Conservation (phyloP, 1,284 basidiomycete species). For the Crucibulum parvulum region DNA sequence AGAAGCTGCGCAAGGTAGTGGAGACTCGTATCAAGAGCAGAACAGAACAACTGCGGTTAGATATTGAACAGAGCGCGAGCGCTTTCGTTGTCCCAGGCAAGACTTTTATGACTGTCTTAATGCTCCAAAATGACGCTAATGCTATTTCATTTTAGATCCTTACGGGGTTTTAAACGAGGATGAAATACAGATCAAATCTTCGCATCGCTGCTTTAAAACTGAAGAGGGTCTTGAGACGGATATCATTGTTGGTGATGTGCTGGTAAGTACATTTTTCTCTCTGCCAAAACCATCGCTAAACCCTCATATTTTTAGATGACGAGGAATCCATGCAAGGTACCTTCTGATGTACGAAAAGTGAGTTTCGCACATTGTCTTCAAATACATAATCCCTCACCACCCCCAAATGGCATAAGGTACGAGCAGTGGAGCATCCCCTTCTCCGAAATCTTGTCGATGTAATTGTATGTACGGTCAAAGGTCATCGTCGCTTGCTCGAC, state of each 20-base stretch:
- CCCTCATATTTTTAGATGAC: constrained; percentile 19
- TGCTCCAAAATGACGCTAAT: not conserved
- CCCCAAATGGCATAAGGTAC: constrained; percentile 38
- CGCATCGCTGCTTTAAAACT: constrained; percentile 38
- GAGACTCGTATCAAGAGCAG: constrained; percentile 36
- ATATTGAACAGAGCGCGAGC: constrained; percentile 46
- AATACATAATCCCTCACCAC: not conserved
- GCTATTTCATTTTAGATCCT: constrained; percentile 38
- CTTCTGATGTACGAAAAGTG: constrained; percentile 58
- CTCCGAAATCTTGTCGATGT: constrained; percentile 49
- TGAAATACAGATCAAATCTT: constrained; percentile 52
- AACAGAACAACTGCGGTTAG: constrained; percentile 41
- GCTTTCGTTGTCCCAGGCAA: constrained; percentile 56
- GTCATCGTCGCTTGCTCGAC: constrained; percentile 48
- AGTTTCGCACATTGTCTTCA: not conserved
- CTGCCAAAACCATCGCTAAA: not conserved
- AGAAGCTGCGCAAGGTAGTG: constrained; percentile 48
- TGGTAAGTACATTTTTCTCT: constrained; percentile 32
- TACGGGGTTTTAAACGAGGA: constrained; percentile 46
- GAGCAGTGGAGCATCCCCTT: constrained; percentile 48
- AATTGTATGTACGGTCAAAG: constrained; percentile 52
- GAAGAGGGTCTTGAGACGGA: constrained; percentile 46
- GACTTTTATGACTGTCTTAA: constrained; percentile 4
- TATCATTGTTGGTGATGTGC: constrained; percentile 49
- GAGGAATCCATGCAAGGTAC: constrained; percentile 57